Evolutionary conservation across 106 monocot species (phyloP), one percentile per base, ranked within the genome.

Genomic region (Allium cepa): DNA sequence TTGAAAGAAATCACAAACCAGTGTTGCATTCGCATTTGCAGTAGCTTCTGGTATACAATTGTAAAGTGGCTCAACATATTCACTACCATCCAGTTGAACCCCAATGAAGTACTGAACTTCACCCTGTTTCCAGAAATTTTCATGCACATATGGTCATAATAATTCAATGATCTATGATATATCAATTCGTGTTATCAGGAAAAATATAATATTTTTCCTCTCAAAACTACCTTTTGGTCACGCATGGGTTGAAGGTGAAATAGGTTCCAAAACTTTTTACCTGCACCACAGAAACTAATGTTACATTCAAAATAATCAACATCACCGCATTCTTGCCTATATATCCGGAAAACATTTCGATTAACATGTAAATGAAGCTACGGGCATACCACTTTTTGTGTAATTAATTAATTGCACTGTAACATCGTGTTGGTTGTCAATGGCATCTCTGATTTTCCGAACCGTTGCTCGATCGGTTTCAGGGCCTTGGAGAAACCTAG

Each of bases 171-270:
- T 36, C 36, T 36, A 36, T 36, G 36, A 57, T 53, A 59, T 4
- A 66, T 45, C 48, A 17, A 62, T 13, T 45, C 27, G 49, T 28
- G 1, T 36, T 47, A n/a, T 16, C 17, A 78, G 71, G 5, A 61
- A 71, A 8, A 56, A 52, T 36, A 49, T 48, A 69, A 36, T 53
- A 13, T n/a, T 3, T 11, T 64, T 26, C 48, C 57, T 61, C 9
- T 59, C 60, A 52, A 51, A 22, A 71, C 27, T 81, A 97, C 96
- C 92, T 92, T 97, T 60, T 89, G 92, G 52, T 97, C 96, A 87
- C 92, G 96, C 96, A 97, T 92, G 27, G 96, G 96, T 66, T 97
- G 96, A 55, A 97, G 84, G 78, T 97, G 96, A 80, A 97, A 97
- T 49, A 97, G 81, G 75, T 97, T 97, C 96, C 96, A 97, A 64